These are phyloP conservation scores for Anacardium occidentale DNA, from an alignment of 345 rosid genomes.

Conservation along the genomic window DNA sequence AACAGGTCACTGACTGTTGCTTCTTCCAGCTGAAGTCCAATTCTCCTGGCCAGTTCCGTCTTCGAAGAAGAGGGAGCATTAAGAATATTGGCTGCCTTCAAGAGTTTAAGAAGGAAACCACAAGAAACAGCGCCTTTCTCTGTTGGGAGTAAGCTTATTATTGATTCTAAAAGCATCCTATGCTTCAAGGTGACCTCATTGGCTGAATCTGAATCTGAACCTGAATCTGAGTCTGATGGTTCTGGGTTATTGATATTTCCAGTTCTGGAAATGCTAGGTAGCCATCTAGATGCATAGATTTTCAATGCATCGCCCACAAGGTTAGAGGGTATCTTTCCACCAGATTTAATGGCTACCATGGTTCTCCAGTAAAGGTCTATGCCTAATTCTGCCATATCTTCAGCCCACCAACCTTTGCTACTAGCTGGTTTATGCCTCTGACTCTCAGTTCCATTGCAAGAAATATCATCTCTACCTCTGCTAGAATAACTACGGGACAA, in stretches of 20 bases:
- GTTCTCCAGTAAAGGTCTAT: conserved; percentile 91
- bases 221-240: conserved; percentile 66
- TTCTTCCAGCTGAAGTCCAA: conserved; percentile 85
- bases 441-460: conserved; percentile 64
- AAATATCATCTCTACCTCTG: conserved; percentile 67
- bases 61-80: conserved; percentile 66
- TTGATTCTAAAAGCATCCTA: conserved; percentile 76
- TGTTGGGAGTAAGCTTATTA: conserved; percentile 78
- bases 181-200: conserved; percentile 55
- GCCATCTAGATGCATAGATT: conserved; percentile 83
- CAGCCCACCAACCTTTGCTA: conserved; percentile 91
- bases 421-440: conserved; percentile 41
- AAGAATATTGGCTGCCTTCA: conserved; percentile 80
- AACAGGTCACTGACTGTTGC: conserved; percentile 75
- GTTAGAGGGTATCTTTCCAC: conserved; percentile 61
- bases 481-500: conserved; percentile 86
- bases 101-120: conserved; percentile 77
- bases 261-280: conserved; percentile 61
- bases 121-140: conserved; percentile 82
- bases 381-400: conserved; percentile 87
- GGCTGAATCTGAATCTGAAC: conserved; percentile 62
- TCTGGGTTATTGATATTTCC: conserved; percentile 34
- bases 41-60: conserved; percentile 76
- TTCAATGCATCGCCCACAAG: conserved; percentile 81
- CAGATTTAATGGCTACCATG: conserved; percentile 82